Percentiles rank a stretch among this genome's conserved stretches.
phyloP scores from a whole-genome alignment of 2,329 filamentous ascomycete genomes.

The Celoporthe dispersa region DNA sequence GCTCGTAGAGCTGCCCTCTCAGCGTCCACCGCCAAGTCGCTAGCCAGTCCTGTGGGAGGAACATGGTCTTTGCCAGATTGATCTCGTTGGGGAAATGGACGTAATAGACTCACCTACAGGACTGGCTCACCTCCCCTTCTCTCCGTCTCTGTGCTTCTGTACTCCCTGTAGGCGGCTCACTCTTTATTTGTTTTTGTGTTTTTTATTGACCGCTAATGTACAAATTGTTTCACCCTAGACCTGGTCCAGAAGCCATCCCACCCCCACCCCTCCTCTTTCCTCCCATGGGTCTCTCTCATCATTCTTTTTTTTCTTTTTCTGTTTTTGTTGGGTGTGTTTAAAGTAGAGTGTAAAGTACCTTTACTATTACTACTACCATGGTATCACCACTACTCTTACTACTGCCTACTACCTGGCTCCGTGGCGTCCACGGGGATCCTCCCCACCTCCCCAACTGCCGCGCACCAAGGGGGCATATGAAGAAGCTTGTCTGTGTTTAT shows the following conservation, averaged over 20 bases:
- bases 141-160: not conserved
- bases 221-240: slow-evolving; percentile 1
- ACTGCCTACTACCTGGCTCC: not conserved
- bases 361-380: not conserved
- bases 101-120: slow-evolving; percentile 4
- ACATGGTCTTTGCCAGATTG: not conserved
- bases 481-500: slow-evolving; percentile 1
- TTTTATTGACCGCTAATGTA: not conserved
- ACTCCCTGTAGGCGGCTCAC: not conserved
- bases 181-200: not conserved
- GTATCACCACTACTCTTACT: not conserved
- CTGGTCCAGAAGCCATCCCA: not conserved
- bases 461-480: slow-evolving; percentile 1
- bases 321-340: not conserved
- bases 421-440: slow-evolving; percentile 1
- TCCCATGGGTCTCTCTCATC: not conserved
- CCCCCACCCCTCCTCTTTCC: too few relatives aligned
- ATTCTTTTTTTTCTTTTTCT: not conserved
- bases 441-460: slow-evolving; percentile 11
- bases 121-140: not conserved
- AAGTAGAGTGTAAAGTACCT: not conserved
- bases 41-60: slow-evolving; percentile 14
- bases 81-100: not conserved
- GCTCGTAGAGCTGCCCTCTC: slow-evolving; percentile 31
- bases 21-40: slow-evolving; percentile 28